Percentiles rank a stretch among this genome's conserved stretches.
phyloP scores from a whole-genome alignment of 352 stramenopile genomes.

The Globisporangium rhizosaccharum region DNA sequence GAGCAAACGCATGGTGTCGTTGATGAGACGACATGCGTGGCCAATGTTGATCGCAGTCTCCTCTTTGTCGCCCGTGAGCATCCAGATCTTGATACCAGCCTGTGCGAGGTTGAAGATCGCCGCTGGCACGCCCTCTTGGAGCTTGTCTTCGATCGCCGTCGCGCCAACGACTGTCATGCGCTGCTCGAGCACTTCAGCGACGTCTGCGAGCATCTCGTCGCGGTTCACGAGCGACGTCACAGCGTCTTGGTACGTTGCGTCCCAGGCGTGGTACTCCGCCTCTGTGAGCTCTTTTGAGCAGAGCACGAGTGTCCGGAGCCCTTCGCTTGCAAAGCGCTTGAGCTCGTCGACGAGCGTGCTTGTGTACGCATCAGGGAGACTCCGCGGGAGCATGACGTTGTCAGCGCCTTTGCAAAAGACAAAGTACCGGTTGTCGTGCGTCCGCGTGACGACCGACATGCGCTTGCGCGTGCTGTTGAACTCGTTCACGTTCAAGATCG shows the following conservation, averaged over 20 bases:
- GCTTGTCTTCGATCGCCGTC: slow-evolving; percentile 92
- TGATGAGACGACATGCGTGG: slow-evolving; percentile 63
- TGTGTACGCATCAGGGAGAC: slow-evolving; percentile 24
- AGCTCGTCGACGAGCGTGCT: slow-evolving; percentile 42
- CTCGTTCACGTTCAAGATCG: slow-evolving; percentile 76
- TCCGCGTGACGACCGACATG: slow-evolving; percentile 94
- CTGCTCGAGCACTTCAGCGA: slow-evolving; percentile 53
- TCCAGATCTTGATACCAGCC: slow-evolving; percentile 93
- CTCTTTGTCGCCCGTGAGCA: slow-evolving; percentile 93
- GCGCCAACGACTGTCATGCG: slow-evolving; percentile 85
- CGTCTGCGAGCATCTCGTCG: slow-evolving; percentile 43
- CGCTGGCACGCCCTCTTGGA: slow-evolving; percentile 86
- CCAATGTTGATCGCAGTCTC: slow-evolving; percentile 95
- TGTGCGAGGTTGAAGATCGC: slow-evolving; percentile 82
- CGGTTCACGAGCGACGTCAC: slow-evolving; percentile 57
- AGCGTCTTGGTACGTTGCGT: slow-evolving; percentile 49
- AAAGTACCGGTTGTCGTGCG: slow-evolving; percentile 33
- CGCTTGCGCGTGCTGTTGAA: slow-evolving; percentile 94
- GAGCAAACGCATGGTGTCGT: slow-evolving; percentile 52
- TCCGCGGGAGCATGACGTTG: slow-evolving; percentile 80
- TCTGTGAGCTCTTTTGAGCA: slow-evolving; percentile 50
- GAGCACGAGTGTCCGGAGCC: slow-evolving; percentile 80
- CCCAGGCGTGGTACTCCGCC: slow-evolving; percentile 59
- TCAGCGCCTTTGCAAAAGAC: slow-evolving; percentile 81
- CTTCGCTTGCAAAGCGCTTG: slow-evolving; percentile 75